Base-by-base conservation (phyloP, 176 grass and related monocot species). In the Triticum dicoccoides region DNA sequence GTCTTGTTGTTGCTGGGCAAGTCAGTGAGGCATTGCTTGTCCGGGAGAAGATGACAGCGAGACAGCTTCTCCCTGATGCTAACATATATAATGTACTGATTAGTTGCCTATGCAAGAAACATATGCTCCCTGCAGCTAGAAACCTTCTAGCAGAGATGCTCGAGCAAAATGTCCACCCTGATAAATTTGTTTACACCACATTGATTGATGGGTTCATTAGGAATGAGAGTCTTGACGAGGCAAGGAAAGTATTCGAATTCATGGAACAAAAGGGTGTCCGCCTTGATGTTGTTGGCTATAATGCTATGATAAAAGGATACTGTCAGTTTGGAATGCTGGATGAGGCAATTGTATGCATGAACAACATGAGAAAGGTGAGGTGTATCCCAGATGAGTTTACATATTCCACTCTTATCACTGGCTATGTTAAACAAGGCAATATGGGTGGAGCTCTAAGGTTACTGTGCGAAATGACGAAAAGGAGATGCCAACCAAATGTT, bases 291-390 rank as follows among this genome's bases (percentile, higher is more conserved):
- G 85, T 95, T 85, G 65, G 65, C 41, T 93, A 95, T 76, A 98
- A 95, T 93, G 59, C 90, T 51, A 93, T 97, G 87, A 93, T 98
- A 65, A 95, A 98, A 86, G 95, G 95, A 65, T 92, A 98, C 73
- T 93, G 93, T 73, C 89, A 90, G 89, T 93, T 83, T 85, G 93
- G 95, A 65, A 86, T 87, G 84, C 89, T 94, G 91, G 82, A 85
- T 69, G 95, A 95, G 59, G 93, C 91, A 52, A 69, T 89, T 87
- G 64, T 80, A 44, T 93, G 76, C 82, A 83, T 93, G 82, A 87
- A 68, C 30, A 89, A 56, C 56, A 92, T 97, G 92, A 86, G 65
- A 77, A 91, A 80, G 56, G 88, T 73, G 83, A 76, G 89, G 44
- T 88, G 71, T 51, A 58, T 79, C 29, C 89, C 95, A n/a, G 92